Conservation (phyloP, 768 basidiomycete species). For the Leccinum obscurum region DNA sequence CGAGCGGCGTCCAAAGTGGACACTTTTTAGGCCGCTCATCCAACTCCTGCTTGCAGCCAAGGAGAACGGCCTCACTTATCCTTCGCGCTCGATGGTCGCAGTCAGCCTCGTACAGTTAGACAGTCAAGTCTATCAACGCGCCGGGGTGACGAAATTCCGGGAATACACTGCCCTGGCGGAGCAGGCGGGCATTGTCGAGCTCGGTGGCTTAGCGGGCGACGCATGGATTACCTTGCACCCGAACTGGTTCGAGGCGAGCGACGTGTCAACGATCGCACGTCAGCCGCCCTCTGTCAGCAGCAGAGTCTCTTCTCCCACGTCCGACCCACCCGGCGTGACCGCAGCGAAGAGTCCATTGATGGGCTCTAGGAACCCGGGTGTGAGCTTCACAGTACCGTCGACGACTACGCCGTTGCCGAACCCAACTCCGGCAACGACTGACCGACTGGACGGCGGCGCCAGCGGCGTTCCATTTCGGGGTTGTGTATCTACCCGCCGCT, state of each 20-base stretch:
- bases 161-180: constrained; percentile 31
- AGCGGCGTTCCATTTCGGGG: not conserved
- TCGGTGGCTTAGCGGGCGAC: constrained; percentile 13
- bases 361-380: constrained; percentile 5
- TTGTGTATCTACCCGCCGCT: constrained; percentile 14
- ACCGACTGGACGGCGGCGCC: not conserved
- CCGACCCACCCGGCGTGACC: constrained; percentile 9
- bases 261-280: not conserved
- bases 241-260: constrained; percentile 18
- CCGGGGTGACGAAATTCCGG: constrained; percentile 28
- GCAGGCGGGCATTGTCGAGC: constrained; percentile 26
- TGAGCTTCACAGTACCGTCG: not conserved
- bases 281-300: not conserved
- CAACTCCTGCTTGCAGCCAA: constrained; percentile 22
- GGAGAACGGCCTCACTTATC: constrained; percentile 31
- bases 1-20: constrained; percentile 16
- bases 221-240: constrained; percentile 34
- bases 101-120: constrained; percentile 32
- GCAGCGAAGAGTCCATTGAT: constrained; percentile 6
- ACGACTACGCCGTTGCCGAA: not conserved
- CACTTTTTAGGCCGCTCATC: constrained; percentile 34
- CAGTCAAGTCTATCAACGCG: constrained; percentile 25
- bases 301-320: constrained; percentile 15
- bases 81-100: constrained; percentile 43
- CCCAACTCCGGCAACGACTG: not conserved